A percentile compares a stretch with the other conserved stretches of the same genome.
Conservation (phyloP, 371 early-diverging fungal species). For the Capillidium rhysosporum region DNA sequence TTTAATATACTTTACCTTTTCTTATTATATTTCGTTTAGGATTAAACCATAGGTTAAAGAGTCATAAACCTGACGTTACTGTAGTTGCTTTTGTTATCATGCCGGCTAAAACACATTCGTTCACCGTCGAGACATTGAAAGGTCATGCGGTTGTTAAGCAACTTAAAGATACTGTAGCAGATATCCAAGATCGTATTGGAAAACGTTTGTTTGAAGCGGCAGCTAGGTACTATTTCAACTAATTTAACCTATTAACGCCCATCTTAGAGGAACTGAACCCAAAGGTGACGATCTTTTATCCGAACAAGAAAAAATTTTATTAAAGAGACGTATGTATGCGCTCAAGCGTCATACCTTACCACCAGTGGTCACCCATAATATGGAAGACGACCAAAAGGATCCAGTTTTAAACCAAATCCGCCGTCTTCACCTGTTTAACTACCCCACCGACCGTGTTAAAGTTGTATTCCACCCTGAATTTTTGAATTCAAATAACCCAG, state of each 20-base stretch:
- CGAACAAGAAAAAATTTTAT: conserved; percentile 63
- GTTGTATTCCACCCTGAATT: conserved; percentile 94
- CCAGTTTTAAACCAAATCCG: conserved; percentile 72
- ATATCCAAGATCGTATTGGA: conserved; percentile 67
- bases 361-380: conserved; percentile 91
- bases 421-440: conserved; percentile 67
- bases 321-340: conserved; percentile 84
- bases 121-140: conserved; percentile 90
- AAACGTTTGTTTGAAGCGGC: conserved; percentile 74
- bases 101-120: conserved; percentile 76
- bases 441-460: conserved; percentile 79
- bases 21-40: conserved; percentile 19
- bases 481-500: conserved; percentile 79
- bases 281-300: conserved; percentile 32
- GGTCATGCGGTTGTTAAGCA: conserved; percentile 95
- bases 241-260: background rate
- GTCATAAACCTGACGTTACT: conserved; percentile 59
- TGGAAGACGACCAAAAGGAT: conserved; percentile 70
- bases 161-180: conserved; percentile 70
- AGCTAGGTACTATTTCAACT: conserved; percentile 18
- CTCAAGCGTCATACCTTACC: conserved; percentile 71
- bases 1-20: conserved; percentile 5
- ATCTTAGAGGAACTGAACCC: conserved; percentile 5
- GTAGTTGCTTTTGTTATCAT: conserved; percentile 91
- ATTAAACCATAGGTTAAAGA: conserved; percentile 67